Evolutionary conservation across 2,329 filamentous ascomycete genomes (phyloP), one percentile per base, ranked within the genome.

Genomic region (Chrysosporium queenslandicum): DNA sequence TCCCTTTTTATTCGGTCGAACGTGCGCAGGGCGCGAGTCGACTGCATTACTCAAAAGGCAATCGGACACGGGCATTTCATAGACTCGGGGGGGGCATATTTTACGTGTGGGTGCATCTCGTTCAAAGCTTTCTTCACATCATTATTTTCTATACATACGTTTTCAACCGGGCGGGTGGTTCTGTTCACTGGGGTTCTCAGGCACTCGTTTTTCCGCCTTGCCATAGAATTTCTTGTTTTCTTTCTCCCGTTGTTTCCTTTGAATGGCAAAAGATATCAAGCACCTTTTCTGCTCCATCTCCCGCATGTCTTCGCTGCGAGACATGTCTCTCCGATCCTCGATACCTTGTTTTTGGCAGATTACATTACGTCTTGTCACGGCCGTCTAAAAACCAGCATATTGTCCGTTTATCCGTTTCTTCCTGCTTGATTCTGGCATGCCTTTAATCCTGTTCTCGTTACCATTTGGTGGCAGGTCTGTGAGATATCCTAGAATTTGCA

Each of bases 51-150:
- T 45, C 46, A 42, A 47, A 48, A 32, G 46, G 36, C 36, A 50
- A 58, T 50, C 52, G 54, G 56, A 56, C 36, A 56, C 52, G 50
- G 30, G 49, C 49, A 54, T 54, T 58, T 39, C 52, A 58, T 58
- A 58, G 57, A 58, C 55, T 57, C 42, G 55, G 57, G 52, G 57
- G 55, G 57, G 52, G 57, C 55, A 57, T 57, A 52, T 56, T 39
- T 52, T 20, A 23, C 41, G 41, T 42, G 52, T 53, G 52, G 45
- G 53, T 45, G 47, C 47, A 45, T 55, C 34, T 55, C 36, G 36
- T 50, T 41, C 36, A 32, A 40, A 32, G 11, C 16, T 41, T n/a
- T 39, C 21, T 20, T 41, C 20, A 8, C 11, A 46, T 36, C 46
- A 27, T 37, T 37, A 12, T 36, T 50, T 37, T 34, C 39, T 42